A percentile compares a stretch with the other conserved stretches of the same genome.
These are phyloP conservation scores for Sequoia sempervirens DNA, from an alignment of 75 land plant species.

Conservation along the genomic window DNA sequence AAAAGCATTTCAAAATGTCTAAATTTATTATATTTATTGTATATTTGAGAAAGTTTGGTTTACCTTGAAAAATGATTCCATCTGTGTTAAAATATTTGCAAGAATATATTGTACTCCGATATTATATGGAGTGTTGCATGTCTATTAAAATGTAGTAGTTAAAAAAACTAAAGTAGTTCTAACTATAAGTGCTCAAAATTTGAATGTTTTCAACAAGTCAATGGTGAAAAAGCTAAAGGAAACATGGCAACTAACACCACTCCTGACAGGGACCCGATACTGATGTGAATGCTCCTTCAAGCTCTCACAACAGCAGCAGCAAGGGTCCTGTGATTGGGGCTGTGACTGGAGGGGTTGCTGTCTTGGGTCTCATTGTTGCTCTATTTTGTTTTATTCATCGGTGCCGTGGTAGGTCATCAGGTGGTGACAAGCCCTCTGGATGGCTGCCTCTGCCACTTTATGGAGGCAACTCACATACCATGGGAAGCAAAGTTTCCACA, in stretches of 20 bases:
- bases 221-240: background rate
- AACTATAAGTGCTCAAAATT: background rate
- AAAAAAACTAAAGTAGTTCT: background rate
- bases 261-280: background rate
- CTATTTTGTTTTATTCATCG: conserved; percentile 9
- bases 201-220: background rate
- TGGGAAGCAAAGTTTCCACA: conserved; percentile 32
- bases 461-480: conserved; percentile 52
- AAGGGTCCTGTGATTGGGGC: conserved; percentile 13
- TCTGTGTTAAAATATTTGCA: background rate
- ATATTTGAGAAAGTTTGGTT: background rate
- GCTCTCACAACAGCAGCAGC: background rate
- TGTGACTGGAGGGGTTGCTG: conserved; percentile 19
- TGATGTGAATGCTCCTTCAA: background rate
- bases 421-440: conserved; percentile 6
- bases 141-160: background rate
- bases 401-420: conserved; percentile 15
- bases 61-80: background rate
- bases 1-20: background rate
- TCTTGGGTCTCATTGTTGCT: conserved; percentile 6
- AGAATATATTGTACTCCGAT: background rate
- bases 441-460: conserved; percentile 72
- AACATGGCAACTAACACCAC: background rate
- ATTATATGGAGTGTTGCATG: background rate
- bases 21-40: background rate